Evolutionary conservation across 1,284 basidiomycete genomes (phyloP).

Genomic region (Ganoderma multipileum): DNA sequence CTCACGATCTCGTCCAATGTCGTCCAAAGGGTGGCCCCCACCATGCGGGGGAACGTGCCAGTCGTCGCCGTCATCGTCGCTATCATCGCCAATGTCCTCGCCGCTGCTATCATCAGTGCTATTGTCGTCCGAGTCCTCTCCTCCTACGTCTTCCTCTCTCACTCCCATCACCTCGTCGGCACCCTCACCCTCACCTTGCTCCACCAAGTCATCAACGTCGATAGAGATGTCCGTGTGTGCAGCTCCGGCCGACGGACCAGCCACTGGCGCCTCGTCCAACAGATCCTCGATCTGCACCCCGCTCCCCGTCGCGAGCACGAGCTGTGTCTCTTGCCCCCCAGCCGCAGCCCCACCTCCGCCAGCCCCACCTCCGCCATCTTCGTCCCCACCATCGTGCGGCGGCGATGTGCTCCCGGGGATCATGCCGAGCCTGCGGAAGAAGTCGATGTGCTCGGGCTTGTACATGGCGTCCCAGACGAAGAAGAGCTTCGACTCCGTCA

Average conservation of each 20-base stretch:
- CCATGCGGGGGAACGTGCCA: not conserved
- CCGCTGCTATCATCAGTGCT: conserved; percentile 13
- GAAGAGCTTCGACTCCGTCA: conserved; percentile 49
- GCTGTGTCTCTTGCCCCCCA: conserved; percentile 5
- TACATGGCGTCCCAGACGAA: conserved; percentile 36
- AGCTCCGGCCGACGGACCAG: conserved; percentile 5
- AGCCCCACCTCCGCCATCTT: not conserved
- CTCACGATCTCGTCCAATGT: conserved; percentile 16
- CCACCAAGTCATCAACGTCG: not conserved
- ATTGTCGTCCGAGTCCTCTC: conserved; percentile 13
- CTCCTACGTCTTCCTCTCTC: conserved; percentile 10
- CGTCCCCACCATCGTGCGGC: not conserved
- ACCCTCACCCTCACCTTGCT: conserved; percentile 7
- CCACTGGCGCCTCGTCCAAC: not conserved
- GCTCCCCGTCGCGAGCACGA: not conserved
- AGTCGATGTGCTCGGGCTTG: conserved; percentile 26
- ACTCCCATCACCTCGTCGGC: conserved; percentile 15
- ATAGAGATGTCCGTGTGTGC: not conserved
- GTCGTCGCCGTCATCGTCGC: not conserved
- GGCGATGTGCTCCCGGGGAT: conserved; percentile 7
- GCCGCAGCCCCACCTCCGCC: conserved; percentile 1
- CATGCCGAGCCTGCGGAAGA: conserved; percentile 19
- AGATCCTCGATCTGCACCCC: not conserved
- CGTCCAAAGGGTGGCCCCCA: not conserved
- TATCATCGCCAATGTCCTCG: not conserved